Evolutionary conservation across 257 asterid species (phyloP).

Genomic region (Solanum tarijense): DNA sequence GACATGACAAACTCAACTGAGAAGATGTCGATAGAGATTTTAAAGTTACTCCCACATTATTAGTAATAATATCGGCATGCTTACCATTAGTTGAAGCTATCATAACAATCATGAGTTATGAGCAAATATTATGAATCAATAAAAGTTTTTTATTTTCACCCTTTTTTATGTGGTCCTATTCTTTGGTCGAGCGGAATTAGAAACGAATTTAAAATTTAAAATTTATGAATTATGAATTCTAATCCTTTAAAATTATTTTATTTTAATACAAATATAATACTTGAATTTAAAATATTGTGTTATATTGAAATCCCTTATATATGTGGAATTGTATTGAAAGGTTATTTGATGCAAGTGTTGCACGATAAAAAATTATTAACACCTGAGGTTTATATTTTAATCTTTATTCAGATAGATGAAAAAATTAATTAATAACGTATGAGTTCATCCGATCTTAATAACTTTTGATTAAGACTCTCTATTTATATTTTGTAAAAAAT

Average conservation of each 20-base stretch:
- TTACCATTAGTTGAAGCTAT: background rate
- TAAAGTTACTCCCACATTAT: background rate
- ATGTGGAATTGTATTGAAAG: background rate
- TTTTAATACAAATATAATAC: background rate
- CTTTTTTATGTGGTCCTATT: background rate
- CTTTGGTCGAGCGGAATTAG: background rate
- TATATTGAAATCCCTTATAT: background rate
- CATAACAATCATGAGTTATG: background rate
- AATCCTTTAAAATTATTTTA: background rate
- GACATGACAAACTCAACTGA: background rate
- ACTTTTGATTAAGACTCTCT: background rate
- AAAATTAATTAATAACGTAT: background rate
- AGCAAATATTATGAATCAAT: background rate
- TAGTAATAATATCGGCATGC: slow-evolving; percentile 4
- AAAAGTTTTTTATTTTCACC: background rate
- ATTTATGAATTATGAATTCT: background rate
- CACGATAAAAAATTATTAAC: too few relatives aligned
- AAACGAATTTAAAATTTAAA: background rate
- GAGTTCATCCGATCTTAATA: background rate
- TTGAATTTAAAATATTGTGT: background rate
- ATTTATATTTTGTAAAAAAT: too few relatives aligned
- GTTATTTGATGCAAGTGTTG: background rate
- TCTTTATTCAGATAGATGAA: too few relatives aligned
- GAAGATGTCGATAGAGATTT: background rate
- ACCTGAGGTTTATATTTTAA: too few relatives aligned